A percentile compares a stretch with the other conserved stretches of the same genome.
Conservation (phyloP, 768 basidiomycete species). For the Collybia sordida region DNA sequence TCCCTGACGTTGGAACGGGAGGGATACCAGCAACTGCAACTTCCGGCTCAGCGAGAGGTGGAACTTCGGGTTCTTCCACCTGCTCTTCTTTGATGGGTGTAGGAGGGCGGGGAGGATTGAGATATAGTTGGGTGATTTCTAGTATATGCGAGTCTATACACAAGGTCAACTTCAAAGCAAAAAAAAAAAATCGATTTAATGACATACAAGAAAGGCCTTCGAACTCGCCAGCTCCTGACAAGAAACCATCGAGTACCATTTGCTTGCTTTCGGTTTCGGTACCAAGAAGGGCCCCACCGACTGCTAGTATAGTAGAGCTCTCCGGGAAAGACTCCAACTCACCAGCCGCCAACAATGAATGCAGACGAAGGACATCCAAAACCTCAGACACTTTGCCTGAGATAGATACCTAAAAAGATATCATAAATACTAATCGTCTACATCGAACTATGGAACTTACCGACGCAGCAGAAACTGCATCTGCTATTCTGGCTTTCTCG, state of each 20-base stretch:
- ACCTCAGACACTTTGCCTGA: conserved; percentile 47
- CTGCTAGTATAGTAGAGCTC: conserved; percentile 51
- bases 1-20: conserved; percentile 39
- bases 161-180: conserved; percentile 9
- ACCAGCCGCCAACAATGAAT: conserved; percentile 44
- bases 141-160: conserved; percentile 57
- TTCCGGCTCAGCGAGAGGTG: conserved; percentile 25
- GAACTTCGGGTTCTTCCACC: conserved; percentile 20
- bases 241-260: conserved; percentile 50
- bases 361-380: conserved; percentile 60
- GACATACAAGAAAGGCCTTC: conserved; percentile 65
- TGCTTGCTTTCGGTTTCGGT: conserved; percentile 52
- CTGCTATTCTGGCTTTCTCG: conserved; percentile 53
- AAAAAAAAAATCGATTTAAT: conserved; percentile 4
- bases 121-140: conserved; percentile 53
- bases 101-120: conserved; percentile 47
- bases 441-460: conserved; percentile 31
- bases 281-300: conserved; percentile 53
- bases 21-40: conserved; percentile 41
- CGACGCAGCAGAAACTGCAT: conserved; percentile 58
- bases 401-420: conserved; percentile 38
- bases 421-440: not conserved
- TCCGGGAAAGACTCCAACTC: conserved; percentile 49
- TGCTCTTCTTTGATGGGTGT: conserved; percentile 36
- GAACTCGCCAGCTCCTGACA: conserved; percentile 57